Evolutionary conservation across 192 early-diverging fungal genomes (phyloP).

Genomic region (Coemansia sp.): DNA sequence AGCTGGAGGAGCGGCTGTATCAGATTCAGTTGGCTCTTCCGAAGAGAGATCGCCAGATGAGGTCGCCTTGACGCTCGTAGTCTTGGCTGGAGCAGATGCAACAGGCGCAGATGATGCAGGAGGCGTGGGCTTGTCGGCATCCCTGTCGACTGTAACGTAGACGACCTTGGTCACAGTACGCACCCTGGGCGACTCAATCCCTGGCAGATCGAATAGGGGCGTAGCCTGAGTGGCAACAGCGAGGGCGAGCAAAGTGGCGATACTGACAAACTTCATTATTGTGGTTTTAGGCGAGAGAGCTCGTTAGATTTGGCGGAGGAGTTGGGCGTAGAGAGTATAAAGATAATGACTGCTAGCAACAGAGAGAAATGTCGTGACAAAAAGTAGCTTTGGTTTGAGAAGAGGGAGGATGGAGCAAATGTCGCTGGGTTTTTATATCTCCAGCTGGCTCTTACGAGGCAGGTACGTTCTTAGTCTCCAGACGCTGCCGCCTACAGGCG

Average conservation of each 20-base stretch:
- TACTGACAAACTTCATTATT: constrained; percentile 35
- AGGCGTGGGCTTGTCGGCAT: constrained; percentile 1
- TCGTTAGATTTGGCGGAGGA: not conserved
- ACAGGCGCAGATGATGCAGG: not conserved
- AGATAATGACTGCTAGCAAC: not conserved
- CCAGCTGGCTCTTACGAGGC: not conserved
- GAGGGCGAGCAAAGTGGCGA: constrained; percentile 34
- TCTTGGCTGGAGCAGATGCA: not conserved
- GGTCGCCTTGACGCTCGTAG: not conserved
- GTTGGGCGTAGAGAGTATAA: not conserved
- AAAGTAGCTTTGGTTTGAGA: not conserved
- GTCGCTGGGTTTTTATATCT: not conserved
- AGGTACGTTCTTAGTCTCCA: not conserved
- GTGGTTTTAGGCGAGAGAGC: not conserved
- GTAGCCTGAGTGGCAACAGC: constrained; percentile 32
- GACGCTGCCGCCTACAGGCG: not conserved
- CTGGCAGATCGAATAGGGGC: constrained; percentile 5
- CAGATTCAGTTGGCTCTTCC: not conserved
- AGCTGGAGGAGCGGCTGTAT: constrained; percentile 6
- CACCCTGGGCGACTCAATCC: not conserved
- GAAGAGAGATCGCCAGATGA: not conserved
- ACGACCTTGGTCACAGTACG: constrained; percentile 16
- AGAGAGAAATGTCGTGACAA: not conserved
- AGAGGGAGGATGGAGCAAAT: not conserved
- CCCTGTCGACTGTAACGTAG: constrained; percentile 13